These are phyloP conservation scores for Pseudoscleropodium purum DNA, from an alignment of 225 moss, liverwort and hornwort genomes.

Conservation along the genomic window DNA sequence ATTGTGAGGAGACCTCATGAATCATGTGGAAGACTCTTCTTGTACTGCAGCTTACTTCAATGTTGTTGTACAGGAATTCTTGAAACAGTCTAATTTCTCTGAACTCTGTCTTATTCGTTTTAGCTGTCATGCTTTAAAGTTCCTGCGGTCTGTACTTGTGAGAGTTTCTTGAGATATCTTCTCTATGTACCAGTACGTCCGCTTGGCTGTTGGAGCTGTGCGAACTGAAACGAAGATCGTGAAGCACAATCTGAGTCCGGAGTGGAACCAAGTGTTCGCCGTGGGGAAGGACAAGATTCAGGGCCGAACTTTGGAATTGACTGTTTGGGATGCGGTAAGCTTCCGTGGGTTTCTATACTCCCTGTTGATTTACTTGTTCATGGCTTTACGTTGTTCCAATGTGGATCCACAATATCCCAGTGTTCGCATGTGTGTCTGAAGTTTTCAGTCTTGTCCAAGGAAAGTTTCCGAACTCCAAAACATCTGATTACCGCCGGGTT, in stretches of 20 bases:
- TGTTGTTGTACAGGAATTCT: not conserved
- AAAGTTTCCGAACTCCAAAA: not conserved
- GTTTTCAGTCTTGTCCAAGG: not conserved
- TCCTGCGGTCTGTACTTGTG: not conserved
- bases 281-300: conserved; percentile 79
- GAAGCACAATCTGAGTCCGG: conserved; percentile 63
- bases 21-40: not conserved
- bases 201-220: conserved; percentile 62
- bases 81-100: not conserved
- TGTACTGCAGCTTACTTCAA: too few species aligned
- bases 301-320: conserved; percentile 59
- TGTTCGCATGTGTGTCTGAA: not conserved
- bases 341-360: too few species aligned
- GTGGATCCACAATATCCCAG: not conserved
- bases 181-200: conserved; percentile 52
- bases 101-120: not conserved
- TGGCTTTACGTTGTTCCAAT: not conserved
- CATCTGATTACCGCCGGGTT: not conserved
- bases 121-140: too few species aligned
- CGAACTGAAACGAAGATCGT: conserved; percentile 64
- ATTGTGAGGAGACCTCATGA: too few species aligned
- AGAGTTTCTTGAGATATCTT: not conserved
- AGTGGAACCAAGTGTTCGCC: conserved; percentile 87
- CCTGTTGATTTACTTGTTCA: not conserved
- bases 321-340: conserved; percentile 77